Conservation (phyloP, 305 asterid genomes). For the Plantago coronopus region DNA sequence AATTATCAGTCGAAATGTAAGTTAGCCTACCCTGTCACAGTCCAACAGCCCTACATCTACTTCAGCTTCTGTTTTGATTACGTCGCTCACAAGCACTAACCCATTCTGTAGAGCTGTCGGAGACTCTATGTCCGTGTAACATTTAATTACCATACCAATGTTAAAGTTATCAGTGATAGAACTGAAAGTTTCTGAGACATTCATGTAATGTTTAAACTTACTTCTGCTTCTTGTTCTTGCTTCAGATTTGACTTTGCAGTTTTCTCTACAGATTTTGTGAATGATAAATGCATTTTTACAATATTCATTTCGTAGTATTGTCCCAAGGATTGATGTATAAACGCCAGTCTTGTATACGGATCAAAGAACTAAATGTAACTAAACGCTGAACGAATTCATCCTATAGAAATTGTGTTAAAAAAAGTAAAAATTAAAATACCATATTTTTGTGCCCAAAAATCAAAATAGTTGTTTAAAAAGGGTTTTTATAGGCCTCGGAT, state of each 20-base stretch:
- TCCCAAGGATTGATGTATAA: background rate
- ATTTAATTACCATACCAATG: background rate
- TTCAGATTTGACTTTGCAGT: no score
- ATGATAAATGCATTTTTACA: background rate
- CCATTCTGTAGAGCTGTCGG: background rate
- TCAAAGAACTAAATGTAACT: no score
- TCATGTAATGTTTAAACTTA: background rate
- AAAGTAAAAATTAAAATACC: no score
- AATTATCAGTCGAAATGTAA: slow-evolving; percentile 31
- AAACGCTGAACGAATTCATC: no score
- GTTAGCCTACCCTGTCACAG: slow-evolving; percentile 13
- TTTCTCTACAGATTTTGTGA: background rate
- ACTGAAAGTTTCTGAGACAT: background rate
- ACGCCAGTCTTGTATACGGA: no score
- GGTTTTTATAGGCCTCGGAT: no score
- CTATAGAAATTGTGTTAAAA: no score
- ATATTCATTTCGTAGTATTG: no score
- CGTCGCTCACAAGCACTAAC: background rate
- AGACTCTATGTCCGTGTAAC: background rate
- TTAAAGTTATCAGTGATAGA: background rate
- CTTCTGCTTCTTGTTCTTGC: background rate
- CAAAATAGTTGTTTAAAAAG: no score
- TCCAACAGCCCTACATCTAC: slow-evolving; percentile 7
- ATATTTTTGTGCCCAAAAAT: no score
- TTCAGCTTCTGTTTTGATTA: slow-evolving; percentile 10